These are phyloP conservation scores for Platanthera zijinensis DNA, from an alignment of 106 monocot species.

Conservation along the genomic window DNA sequence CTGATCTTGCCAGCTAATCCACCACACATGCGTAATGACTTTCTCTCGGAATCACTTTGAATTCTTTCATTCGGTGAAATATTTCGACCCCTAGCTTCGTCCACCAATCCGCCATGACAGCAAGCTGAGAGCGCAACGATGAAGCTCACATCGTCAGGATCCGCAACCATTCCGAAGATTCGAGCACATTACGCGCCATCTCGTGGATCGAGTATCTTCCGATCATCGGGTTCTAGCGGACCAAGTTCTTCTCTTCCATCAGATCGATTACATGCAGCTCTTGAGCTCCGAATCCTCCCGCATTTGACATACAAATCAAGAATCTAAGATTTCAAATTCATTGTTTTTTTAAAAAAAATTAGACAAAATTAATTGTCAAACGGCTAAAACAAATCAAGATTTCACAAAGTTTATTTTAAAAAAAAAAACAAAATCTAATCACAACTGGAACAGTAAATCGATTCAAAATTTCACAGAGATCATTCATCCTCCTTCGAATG, in stretches of 20 bases:
- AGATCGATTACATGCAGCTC: slow-evolving; percentile 46
- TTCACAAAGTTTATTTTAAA: no score
- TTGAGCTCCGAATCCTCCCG: slow-evolving; percentile 29
- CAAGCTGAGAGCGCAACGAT: slow-evolving; percentile 52
- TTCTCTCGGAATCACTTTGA: slow-evolving; percentile 24
- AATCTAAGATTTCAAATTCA: no score
- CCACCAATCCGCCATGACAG: slow-evolving; percentile 49
- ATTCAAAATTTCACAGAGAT: no score
- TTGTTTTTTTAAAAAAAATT: no score
- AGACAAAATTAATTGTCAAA: no score
- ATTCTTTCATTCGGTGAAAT: slow-evolving; percentile 37
- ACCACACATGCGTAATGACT: slow-evolving; percentile 50
- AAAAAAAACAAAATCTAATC: no score
- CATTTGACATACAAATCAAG: slow-evolving; percentile 75
- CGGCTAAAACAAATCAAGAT: no score
- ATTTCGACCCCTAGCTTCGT: slow-evolving; percentile 48
- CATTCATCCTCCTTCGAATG: no score
- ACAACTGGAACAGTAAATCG: no score
- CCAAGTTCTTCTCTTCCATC: slow-evolving; percentile 41
- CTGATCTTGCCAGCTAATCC: slow-evolving; percentile 43
- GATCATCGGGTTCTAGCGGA: slow-evolving; percentile 56
- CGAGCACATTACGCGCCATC: slow-evolving; percentile 25
- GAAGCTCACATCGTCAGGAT: slow-evolving; percentile 63
- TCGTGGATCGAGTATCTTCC: slow-evolving; percentile 55
- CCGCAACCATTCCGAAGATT: slow-evolving; percentile 31